Evolutionary conservation across 768 basidiomycete species (phyloP), one percentile per base, ranked within the genome.

Genomic region (Scleroderma bovista): DNA sequence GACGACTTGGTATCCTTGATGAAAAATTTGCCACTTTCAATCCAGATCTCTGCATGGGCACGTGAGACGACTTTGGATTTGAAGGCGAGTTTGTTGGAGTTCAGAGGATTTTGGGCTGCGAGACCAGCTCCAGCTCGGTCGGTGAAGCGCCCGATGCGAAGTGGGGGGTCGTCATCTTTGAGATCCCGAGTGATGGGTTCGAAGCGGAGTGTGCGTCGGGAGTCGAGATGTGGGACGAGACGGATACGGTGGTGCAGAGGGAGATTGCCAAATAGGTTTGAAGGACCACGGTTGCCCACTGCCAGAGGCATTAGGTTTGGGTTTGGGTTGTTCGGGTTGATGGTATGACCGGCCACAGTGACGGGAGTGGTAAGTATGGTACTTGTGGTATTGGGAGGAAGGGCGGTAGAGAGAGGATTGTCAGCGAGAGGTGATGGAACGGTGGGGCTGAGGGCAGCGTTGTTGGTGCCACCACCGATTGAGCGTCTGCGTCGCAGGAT

Each of bases 31-130:
- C 77, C 77, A 0, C 57, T 52, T 53, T 87, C 84, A 47, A 81
- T 76, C 92, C 93, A 96, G 31, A 97, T 84, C 75, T 98, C 95
- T 0, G 95, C 95, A 65, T 97, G 95, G 1, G 87, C 84, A 34
- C 95, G 77, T 36, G 87, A 90, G 60, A 98, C 94, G 66, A 97
- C 95, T 69, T 97, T 97, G 66, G 80, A 84, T 70, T 89, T 88
- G 78, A 98, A 98, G 0, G 93, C 93, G 43, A 97, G 83, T 63
- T 93, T 93, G 69, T 83, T 85, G 32, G 86, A 80, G 42, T 80
- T 82, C 31, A 81, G 69, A 20, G 87, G 78, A 58, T 85, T 83
- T 54, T 83, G 79, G 15, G 81, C 80, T 16, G 80, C 75, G 48
- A 84, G 69, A 19, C 80, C 83, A 9, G 82, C 66, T 15, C 84